Base-by-base conservation (phyloP, 106 monocot genomes). In the Ottelia alismoides region DNA sequence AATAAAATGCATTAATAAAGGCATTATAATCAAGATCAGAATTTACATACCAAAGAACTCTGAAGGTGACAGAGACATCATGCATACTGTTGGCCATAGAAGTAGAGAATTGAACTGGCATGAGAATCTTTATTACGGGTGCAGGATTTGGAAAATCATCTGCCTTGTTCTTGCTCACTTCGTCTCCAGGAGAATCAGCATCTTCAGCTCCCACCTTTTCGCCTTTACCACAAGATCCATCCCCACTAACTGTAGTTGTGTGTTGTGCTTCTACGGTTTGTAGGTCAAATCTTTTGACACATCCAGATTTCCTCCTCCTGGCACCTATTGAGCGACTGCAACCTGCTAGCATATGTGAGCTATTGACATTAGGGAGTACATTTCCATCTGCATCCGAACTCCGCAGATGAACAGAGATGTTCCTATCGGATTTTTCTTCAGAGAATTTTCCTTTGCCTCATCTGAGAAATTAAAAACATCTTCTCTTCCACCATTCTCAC, bases 261-360 rank as follows among this genome's bases (percentile, higher is more conserved):
- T 18, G 5, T 9, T 30, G 20, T 5, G 60, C 30, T 5, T 31
- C 49, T 9, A 51, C 1, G n/a, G 22, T 3, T 25, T 62, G 75
- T 50, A 60, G 63, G 70, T 79, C 70, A 52, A 98, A 90, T 64
- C 96, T 82, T 35, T 68, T 78, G 11, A 98, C 85, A 28, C 59
- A 65, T n/a, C 79, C 81, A 28, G 89, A 90, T 60, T 98, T 98
- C 64, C 96, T 76, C 74, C 70, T 98, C 70, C 69, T 85, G 26
- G 96, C 69, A 18, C 61, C 60, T 6, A 43, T 7, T 43, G 40
- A 43, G 47, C 31, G 69, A 31, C 22, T 53, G 17, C 24, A 59
- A 31, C 20, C 43, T 28, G 65, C 62, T 16, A 52, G 31, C 0
- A 61, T 45, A n/a, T 63, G 70, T 16, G 45, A 11, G 28, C 28